These are phyloP conservation scores for Lactarius sanguifluus DNA, from an alignment of 768 basidiomycete species.

Conservation along the genomic window DNA sequence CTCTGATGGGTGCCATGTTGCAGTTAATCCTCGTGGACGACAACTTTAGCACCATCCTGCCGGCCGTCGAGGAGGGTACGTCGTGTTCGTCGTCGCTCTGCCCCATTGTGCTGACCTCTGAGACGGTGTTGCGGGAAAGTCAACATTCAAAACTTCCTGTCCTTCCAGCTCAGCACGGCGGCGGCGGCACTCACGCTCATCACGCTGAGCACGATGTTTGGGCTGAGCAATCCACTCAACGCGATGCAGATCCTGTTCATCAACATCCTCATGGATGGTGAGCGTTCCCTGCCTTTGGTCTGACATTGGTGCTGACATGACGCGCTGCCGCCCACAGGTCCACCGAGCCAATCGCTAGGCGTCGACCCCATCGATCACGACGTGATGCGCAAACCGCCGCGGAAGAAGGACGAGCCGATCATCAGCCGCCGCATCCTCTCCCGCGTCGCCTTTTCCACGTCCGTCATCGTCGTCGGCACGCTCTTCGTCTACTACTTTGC, in stretches of 20 bases:
- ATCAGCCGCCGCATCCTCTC: conserved; percentile 70
- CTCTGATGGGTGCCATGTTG: not conserved
- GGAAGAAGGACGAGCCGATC: conserved; percentile 90
- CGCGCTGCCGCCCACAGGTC: conserved; percentile 50
- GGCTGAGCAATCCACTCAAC: conserved; percentile 89
- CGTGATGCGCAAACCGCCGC: conserved; percentile 90
- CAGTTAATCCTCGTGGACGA: conserved; percentile 97
- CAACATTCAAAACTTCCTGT: conserved; percentile 96
- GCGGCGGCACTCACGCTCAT: conserved; percentile 92
- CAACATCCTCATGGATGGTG: conserved; percentile 98
- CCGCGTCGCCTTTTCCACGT: conserved; percentile 89
- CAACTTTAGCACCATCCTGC: conserved; percentile 92
- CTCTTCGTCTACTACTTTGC: too few relatives aligned
- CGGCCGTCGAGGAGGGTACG: conserved; percentile 90
- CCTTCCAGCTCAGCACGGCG: conserved; percentile 99
- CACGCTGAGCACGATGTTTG: conserved; percentile 88
- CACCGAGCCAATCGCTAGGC: conserved; percentile 92
- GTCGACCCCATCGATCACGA: conserved; percentile 95
- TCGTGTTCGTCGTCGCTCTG: conserved; percentile 18
- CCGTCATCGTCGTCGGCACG: conserved; percentile 89
- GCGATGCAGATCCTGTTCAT: conserved; percentile 99
- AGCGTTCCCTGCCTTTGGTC: conserved; percentile 30
- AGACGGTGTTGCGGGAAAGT: conserved; percentile 62
- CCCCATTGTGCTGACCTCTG: conserved; percentile 13
- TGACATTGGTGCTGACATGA: not conserved